Base-by-base conservation (phyloP, 2,329 filamentous ascomycete species). In the Phyllosticta capitalensis region DNA sequence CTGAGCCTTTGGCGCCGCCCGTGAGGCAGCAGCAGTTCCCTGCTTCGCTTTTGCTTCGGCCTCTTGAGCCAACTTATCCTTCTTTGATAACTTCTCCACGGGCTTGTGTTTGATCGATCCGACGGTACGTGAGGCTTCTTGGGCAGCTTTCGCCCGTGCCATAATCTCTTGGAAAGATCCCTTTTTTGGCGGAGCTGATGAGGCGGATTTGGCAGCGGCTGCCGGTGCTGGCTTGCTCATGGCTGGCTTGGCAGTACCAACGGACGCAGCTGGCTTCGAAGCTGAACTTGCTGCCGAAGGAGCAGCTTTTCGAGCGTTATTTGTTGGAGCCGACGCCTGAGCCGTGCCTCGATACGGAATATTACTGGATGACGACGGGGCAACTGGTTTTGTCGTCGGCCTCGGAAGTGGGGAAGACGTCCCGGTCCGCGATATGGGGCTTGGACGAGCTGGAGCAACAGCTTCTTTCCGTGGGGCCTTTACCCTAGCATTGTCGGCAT, bases 21-120 rank as follows among this genome's bases (percentile, higher is more conserved):
- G 52, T 33, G 61, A 51, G 38, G 30, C 51, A 28, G 61, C 52
- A 14, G 24, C 51, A 6, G 63, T 62, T 65, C 74, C 71, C 52
- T 72, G 69, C 65, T 76, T 74, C 17, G 68, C 67, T 66, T 77
- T 74, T 56, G 75, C 78, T 53, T 80, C 79, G 26, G 75, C 73
- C 64, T 77, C 68, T 24, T 72, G 63, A 21, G 74, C 72, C 61
- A 78, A 74, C 26, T 81, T 79, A 62, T 84, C 80, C 62, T 84
- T 87, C 62, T 74, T 78, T 6, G 80, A 74, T n/a, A 80, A 72
- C 67, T 84, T 87, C 45, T 88, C 87, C 1, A 85, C 81, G 20
- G 85, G 79, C 69, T 90, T 90, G 71, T 90, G 87, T 68, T 89
- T 87, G 64, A 90, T 89, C 65, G 83, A 84, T 59, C 86, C 87